A percentile compares a stretch with the other conserved stretches of the same genome.
These are phyloP conservation scores for Coemansia sp. DNA, from an alignment of 371 early-diverging fungal genomes.

Conservation along the genomic window DNA sequence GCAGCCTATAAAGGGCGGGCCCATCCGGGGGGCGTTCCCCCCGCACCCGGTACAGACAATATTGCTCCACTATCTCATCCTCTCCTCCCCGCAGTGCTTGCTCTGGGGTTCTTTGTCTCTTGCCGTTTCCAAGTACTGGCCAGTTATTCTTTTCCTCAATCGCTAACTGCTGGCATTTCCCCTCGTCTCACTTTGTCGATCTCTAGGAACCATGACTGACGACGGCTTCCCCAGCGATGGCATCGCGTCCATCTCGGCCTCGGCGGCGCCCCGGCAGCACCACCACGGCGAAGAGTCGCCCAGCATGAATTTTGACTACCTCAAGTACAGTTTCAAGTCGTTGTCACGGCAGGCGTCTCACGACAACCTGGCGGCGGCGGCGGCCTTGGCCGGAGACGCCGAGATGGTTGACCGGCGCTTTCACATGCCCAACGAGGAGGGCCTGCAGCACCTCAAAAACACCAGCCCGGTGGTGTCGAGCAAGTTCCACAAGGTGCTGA, in stretches of 20 bases:
- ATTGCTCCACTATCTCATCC: too few relatives aligned
- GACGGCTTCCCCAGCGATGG: constrained; percentile 27
- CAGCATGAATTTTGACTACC: constrained; percentile 50
- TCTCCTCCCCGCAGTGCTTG: too few relatives aligned
- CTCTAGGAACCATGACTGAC: constrained; percentile 33
- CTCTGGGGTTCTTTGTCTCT: too few relatives aligned
- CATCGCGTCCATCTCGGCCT: constrained; percentile 38
- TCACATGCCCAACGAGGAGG: constrained; percentile 54
- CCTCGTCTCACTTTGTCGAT: not conserved
- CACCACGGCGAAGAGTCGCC: constrained; percentile 28
- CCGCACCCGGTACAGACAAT: too few relatives aligned
- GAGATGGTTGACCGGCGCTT: constrained; percentile 49
- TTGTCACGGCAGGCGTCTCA: constrained; percentile 41
- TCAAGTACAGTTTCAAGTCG: constrained; percentile 50
- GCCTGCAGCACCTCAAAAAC: constrained; percentile 49
- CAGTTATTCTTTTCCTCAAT: too few relatives aligned
- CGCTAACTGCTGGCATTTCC: too few relatives aligned
- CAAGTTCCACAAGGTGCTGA: constrained; percentile 79
- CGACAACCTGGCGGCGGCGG: constrained; percentile 33
- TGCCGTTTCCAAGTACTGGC: too few relatives aligned
- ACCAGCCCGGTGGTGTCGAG: constrained; percentile 51
- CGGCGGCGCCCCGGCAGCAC: constrained; percentile 20
- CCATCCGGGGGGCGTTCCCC: too few relatives aligned
- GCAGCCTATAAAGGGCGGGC: too few relatives aligned
- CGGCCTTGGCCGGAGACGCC: constrained; percentile 12